Base-by-base conservation (phyloP, 169 alveolate species). In the Hepatocystis sp. region DNA sequence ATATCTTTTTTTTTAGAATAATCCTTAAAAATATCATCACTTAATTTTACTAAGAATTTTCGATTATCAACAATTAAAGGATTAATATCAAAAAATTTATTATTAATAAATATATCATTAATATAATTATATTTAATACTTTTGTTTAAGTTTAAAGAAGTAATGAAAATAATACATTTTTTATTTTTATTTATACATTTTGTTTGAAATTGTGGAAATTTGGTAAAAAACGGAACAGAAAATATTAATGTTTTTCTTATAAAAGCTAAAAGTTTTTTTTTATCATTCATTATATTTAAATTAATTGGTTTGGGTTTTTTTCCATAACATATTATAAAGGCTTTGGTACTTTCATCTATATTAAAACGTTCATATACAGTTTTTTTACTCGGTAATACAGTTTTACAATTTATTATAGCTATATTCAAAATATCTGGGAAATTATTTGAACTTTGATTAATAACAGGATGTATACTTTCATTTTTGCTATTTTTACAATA, bases 161-260 rank as follows among this genome's bases (percentile, higher is more conserved):
- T 47, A 5, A 78, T 60, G 51, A 78, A 78, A 4, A 78, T 17
- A 17, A 78, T 15, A 47, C 88, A 78, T 78, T 58, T 78, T 39
- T 78, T 58, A 58, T 78, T 78, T 60, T 61, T 46, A 53, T 78
- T 78, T 42, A 78, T 8, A 17, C 88, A 78, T 60, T 78, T 78
- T 34, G 84, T 78, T 47, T 78, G 81, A 17, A 78, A 78, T 61
- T 78, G 88, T 2, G 88, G 88, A n/a, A 78, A 78, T 47, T 78
- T 78, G 17, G 60, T 46, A 78, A 78, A 78, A 60, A 60, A 61
- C 4, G 88, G 81, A 1, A 78, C 88, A 7, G 40, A 17, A 21
- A 78, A 78, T 78, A 78, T 51, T 78, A 78, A 34, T n/a, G 88
- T 28, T 15, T 78, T 81, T 15, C 51, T 49, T 23, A 78, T 46